Conservation (phyloP, 2,329 filamentous ascomycete species). For the Fusarium sublunatum region DNA sequence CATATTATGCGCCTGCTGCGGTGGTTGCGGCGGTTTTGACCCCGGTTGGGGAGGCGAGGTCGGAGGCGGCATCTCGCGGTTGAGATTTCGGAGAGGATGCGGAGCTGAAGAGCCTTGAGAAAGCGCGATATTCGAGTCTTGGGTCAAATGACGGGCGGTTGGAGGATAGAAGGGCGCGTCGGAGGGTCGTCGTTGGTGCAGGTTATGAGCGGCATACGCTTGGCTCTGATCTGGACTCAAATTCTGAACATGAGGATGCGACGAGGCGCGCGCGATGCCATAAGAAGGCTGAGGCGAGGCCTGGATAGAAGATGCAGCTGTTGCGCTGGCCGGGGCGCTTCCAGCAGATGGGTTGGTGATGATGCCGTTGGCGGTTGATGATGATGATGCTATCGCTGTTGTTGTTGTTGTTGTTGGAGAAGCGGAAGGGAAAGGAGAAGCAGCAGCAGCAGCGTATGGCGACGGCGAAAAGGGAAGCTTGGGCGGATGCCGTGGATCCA, state of each 20-base stretch:
- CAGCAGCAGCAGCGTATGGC: slow-evolving; percentile 44
- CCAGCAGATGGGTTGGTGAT: slow-evolving; percentile 24
- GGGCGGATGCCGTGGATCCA: slow-evolving; percentile 49
- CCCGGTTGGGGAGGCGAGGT: slow-evolving; percentile 57
- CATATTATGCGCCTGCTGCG: slow-evolving; percentile 49
- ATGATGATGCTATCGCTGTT: slow-evolving; percentile 17
- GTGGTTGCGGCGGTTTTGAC: slow-evolving; percentile 46
- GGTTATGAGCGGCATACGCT: slow-evolving; percentile 49
- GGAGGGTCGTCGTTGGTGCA: slow-evolving; percentile 52
- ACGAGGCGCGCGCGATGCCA: slow-evolving; percentile 35
- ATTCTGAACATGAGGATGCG: slow-evolving; percentile 36
- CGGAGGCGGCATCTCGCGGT: slow-evolving; percentile 60
- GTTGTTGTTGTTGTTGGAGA: slow-evolving; percentile 24
- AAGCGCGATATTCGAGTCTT: slow-evolving; percentile 54
- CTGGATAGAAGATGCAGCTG: slow-evolving; percentile 13
- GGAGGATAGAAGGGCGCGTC: slow-evolving; percentile 58
- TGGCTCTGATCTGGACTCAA: slow-evolving; percentile 43
- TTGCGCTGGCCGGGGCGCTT: slow-evolving; percentile 29
- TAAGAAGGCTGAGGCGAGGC: slow-evolving; percentile 27
- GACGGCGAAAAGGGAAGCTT: slow-evolving; percentile 50
- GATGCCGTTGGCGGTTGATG: slow-evolving; percentile 23
- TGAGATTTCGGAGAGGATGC: slow-evolving; percentile 51
- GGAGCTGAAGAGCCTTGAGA: slow-evolving; percentile 60
- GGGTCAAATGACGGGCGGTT: slow-evolving; percentile 46
- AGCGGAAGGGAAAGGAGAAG: slow-evolving; percentile 47